Evolutionary conservation across 2,329 filamentous ascomycete species (phyloP).

Genomic region (Fusarium pininemorale): DNA sequence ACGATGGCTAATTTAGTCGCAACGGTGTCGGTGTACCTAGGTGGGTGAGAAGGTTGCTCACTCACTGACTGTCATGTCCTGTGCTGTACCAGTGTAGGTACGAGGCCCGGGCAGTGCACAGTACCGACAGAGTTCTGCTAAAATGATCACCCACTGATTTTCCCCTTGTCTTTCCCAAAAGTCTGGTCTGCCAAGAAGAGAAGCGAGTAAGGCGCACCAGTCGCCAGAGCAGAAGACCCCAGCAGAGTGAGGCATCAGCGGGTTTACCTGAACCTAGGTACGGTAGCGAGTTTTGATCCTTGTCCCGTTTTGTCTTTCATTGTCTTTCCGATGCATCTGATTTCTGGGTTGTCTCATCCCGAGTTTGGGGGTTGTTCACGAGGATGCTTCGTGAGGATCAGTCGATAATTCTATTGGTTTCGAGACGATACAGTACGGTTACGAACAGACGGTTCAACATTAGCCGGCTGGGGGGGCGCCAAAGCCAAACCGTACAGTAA

Average conservation of each 20-base stretch:
- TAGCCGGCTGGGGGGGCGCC: neutral
- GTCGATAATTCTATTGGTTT: neutral
- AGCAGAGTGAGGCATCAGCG: conserved; percentile 2
- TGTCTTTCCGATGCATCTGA: neutral
- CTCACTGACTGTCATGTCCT: neutral
- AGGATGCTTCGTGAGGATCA: conserved; percentile 19
- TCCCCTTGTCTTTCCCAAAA: conserved; percentile 6
- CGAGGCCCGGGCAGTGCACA: neutral
- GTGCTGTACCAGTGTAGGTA: neutral
- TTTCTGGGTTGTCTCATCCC: neutral
- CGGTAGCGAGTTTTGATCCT: neutral
- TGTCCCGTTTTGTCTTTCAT: neutral
- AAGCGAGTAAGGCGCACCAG: conserved; percentile 16
- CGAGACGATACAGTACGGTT: neutral
- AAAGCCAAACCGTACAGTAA: conserved; percentile 7
- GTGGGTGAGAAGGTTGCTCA: no score
- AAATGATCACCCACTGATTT: neutral
- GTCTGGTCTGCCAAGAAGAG: conserved; percentile 12
- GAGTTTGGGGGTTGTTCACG: conserved; percentile 11
- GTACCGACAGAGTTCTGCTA: neutral
- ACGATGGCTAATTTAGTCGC: conserved; percentile 10
- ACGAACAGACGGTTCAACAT: neutral
- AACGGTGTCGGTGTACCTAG: conserved; percentile 9
- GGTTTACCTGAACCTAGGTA: conserved; percentile 1
- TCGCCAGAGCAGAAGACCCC: conserved; percentile 6